A percentile compares a stretch with the other conserved stretches of the same genome.
These are phyloP conservation scores for Cetradonia linearis DNA, from an alignment of 495 filamentous ascomycete species.

Conservation along the genomic window DNA sequence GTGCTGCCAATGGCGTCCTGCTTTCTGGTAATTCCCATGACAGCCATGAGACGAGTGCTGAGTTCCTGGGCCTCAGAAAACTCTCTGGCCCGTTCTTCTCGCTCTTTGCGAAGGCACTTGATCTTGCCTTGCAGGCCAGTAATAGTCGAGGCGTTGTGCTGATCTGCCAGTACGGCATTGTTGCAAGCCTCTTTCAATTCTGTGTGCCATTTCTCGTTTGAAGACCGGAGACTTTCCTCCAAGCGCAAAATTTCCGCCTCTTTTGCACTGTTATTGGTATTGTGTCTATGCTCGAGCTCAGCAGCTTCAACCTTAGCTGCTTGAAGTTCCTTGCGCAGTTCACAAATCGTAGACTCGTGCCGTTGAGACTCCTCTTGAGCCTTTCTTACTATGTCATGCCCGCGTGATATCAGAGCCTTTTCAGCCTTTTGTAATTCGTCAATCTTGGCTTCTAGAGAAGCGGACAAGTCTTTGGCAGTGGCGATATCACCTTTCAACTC, in stretches of 20 bases:
- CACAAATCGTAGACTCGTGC: conserved; percentile 5
- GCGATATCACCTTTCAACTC: neutral
- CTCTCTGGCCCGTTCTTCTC: conserved; percentile 35
- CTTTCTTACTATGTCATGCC: neutral
- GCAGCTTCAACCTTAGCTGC: neutral
- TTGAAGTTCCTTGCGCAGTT: conserved; percentile 7
- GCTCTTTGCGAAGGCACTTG: conserved; percentile 9
- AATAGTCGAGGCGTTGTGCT: conserved; percentile 4
- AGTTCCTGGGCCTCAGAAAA: conserved; percentile 42
- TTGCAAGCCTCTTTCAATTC: neutral
- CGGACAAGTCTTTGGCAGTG: neutral
- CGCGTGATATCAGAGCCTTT: neutral
- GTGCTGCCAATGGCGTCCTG: neutral
- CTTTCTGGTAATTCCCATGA: conserved; percentile 34
- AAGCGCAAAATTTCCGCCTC: conserved; percentile 8
- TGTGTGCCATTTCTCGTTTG: conserved; percentile 7
- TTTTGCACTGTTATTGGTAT: neutral
- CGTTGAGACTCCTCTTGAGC: neutral
- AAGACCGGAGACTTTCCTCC: conserved; percentile 3
- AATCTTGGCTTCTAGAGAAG: conserved; percentile 1
- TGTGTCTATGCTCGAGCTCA: conserved; percentile 4
- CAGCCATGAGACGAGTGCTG: conserved; percentile 37
- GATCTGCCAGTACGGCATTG: neutral
- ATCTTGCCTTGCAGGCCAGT: conserved; percentile 1
- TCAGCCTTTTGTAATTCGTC: neutral